phyloP scores from a whole-genome alignment of 306 rosid species.

The Cajanus cajan region DNA sequence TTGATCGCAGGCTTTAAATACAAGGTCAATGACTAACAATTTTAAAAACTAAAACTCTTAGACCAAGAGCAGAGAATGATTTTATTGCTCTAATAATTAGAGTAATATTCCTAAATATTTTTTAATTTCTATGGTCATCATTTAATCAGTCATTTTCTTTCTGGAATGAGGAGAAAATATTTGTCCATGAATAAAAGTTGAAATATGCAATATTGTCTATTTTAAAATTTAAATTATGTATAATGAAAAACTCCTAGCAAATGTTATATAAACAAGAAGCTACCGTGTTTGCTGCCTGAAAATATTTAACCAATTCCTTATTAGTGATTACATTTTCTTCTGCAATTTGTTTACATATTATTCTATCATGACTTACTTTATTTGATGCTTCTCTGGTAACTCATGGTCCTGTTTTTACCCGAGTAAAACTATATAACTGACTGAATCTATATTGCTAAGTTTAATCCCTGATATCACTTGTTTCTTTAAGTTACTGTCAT shows the following conservation, averaged over 20 bases:
- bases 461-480: not conserved
- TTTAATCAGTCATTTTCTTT: not conserved
- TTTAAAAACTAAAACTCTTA: not conserved
- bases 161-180: not conserved
- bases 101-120: not conserved
- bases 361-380: not conserved
- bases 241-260: not conserved
- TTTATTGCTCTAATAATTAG: not conserved
- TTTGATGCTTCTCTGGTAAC: not conserved
- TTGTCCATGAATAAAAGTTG: not conserved
- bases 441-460: not conserved
- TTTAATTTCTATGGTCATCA: not conserved
- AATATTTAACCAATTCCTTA: not conserved
- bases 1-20: not conserved
- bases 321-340: not conserved
- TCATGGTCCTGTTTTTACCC: not conserved
- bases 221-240: not conserved
- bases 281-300: not conserved
- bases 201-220: not conserved
- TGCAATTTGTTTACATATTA: not conserved
- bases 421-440: not conserved
- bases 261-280: not conserved
- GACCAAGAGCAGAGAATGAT: not conserved
- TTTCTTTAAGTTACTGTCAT: not conserved
- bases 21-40: not conserved